Percentiles rank a stretch among this genome's conserved stretches.
These are phyloP conservation scores for Dipteronia dyeriana DNA, from an alignment of 345 rosid genomes.

Conservation along the genomic window DNA sequence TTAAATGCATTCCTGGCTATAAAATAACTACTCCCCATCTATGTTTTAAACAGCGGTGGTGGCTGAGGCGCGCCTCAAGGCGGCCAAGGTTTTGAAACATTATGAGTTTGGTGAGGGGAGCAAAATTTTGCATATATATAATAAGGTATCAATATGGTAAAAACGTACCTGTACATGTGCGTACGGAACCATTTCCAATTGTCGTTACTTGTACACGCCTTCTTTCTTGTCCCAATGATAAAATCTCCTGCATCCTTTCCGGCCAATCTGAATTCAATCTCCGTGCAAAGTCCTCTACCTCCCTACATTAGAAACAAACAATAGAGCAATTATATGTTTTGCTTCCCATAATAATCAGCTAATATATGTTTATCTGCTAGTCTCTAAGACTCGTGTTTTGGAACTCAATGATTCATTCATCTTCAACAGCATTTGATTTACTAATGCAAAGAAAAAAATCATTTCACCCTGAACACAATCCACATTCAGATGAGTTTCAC, in stretches of 20 bases:
- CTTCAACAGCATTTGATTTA: neutral
- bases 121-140: neutral
- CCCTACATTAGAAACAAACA: conserved; percentile 35
- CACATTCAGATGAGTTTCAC: neutral
- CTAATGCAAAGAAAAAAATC: neutral
- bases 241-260: conserved; percentile 65
- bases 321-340: neutral
- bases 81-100: neutral
- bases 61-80: no score
- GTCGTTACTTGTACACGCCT: conserved; percentile 34
- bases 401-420: neutral
- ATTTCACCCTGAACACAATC: neutral
- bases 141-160: neutral
- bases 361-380: neutral
- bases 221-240: conserved; percentile 48
- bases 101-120: neutral
- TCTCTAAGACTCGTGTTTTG: neutral
- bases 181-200: conserved; percentile 40
- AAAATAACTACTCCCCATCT: no score
- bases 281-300: conserved; percentile 70
- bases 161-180: conserved; percentile 40
- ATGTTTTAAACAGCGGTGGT: no score
- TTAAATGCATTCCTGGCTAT: neutral
- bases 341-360: neutral
- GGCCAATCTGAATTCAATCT: conserved; percentile 76